Evolutionary conservation across 306 rosid species (phyloP).

Genomic region (Urtica urens): DNA sequence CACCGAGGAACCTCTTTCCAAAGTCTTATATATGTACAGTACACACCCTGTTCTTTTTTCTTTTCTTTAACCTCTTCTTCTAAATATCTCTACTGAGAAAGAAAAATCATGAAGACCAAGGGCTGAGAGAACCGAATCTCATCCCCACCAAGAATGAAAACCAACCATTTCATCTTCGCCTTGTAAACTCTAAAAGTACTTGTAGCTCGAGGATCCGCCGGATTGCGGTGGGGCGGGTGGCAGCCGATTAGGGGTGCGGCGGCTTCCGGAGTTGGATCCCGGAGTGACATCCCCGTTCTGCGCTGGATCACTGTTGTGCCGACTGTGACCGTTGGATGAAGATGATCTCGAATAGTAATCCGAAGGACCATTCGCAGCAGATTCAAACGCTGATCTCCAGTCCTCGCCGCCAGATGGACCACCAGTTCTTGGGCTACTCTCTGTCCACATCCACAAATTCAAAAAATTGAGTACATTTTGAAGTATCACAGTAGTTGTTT

Average conservation of each 20-base stretch:
- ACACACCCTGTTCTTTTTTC: slow-evolving; percentile 33
- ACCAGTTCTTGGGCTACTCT: slow-evolving; percentile 69
- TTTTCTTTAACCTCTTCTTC: slow-evolving; percentile 32
- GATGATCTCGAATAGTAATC: slow-evolving; percentile 40
- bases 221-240: slow-evolving; percentile 74
- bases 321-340: slow-evolving; percentile 68
- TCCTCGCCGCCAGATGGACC: slow-evolving; percentile 72
- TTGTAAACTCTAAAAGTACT: slow-evolving; percentile 41
- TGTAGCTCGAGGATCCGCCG: slow-evolving; percentile 69
- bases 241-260: slow-evolving; percentile 77
- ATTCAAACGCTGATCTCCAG: slow-evolving; percentile 91
- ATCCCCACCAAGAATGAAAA: slow-evolving; percentile 53
- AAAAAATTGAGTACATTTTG: no score
- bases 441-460: no score
- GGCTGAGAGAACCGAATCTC: slow-evolving; percentile 27
- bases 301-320: slow-evolving; percentile 58
- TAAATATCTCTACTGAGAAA: slow-evolving; percentile 34
- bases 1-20: slow-evolving; percentile 21
- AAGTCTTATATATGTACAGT: slow-evolving; percentile 28
- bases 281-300: slow-evolving; percentile 74
- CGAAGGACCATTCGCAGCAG: slow-evolving; percentile 64
- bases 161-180: no score
- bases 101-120: slow-evolving; percentile 24
- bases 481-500: no score
- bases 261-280: slow-evolving; percentile 62